Evolutionary conservation across 768 basidiomycete genomes (phyloP).

Genomic region (Grammothele lineata): DNA sequence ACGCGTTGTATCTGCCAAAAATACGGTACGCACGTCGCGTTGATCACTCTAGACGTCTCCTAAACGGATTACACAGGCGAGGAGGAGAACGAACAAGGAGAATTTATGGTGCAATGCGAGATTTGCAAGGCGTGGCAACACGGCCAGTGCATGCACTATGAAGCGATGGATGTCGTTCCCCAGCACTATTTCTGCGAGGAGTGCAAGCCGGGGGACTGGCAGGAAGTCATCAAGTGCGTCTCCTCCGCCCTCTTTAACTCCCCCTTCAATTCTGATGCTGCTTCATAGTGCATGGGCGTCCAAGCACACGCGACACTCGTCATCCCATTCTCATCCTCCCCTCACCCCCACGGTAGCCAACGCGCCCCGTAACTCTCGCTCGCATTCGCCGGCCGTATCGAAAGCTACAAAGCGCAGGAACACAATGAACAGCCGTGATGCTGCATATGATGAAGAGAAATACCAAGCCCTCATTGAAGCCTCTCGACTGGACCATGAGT

Average conservation of each 20-base stretch:
- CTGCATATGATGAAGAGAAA: conserved; percentile 81
- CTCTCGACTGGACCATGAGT: conserved; percentile 49
- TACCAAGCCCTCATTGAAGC: conserved; percentile 72
- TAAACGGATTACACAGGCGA: conserved; percentile 38
- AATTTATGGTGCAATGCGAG: conserved; percentile 98
- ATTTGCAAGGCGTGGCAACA: conserved; percentile 98
- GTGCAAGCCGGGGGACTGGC: conserved; percentile 85
- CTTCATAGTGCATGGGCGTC: conserved; percentile 48
- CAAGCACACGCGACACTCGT: conserved; percentile 61
- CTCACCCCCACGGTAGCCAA: conserved; percentile 30
- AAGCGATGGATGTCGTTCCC: conserved; percentile 67
- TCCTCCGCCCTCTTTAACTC: conserved; percentile 8
- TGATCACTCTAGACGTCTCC: conserved; percentile 21
- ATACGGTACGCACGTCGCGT: conserved; percentile 48
- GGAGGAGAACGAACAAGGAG: conserved; percentile 74
- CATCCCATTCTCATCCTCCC: conserved; percentile 57
- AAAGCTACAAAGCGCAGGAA: conserved; percentile 84
- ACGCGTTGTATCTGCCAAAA: conserved; percentile 88
- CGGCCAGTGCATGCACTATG: conserved; percentile 92
- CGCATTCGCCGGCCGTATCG: conserved; percentile 61
- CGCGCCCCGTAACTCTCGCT: conserved; percentile 61
- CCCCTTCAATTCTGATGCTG: conserved; percentile 14
- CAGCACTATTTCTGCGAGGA: conserved; percentile 92
- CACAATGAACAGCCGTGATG: conserved; percentile 97
- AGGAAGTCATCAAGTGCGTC: conserved; percentile 74